These are phyloP conservation scores for Exserohilum turcica DNA, from an alignment of 2,329 filamentous ascomycete genomes.

Conservation along the genomic window DNA sequence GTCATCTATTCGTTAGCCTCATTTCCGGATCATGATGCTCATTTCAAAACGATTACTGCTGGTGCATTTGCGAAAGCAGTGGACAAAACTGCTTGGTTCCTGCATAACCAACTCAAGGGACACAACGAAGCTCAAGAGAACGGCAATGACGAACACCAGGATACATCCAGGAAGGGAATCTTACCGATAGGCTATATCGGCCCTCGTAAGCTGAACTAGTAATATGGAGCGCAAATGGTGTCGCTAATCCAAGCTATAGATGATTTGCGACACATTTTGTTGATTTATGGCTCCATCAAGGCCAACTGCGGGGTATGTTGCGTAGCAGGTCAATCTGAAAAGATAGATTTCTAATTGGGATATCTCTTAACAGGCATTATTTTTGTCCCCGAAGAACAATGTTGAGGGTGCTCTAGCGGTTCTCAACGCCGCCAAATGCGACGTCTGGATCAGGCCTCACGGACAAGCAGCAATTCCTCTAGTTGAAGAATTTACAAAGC, in stretches of 20 bases:
- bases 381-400: conserved; percentile 29
- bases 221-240: too few relatives aligned
- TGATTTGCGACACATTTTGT: conserved; percentile 48
- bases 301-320: conserved; percentile 38
- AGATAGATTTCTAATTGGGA: background rate
- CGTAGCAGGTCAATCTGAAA: background rate
- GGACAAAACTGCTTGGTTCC: conserved; percentile 39
- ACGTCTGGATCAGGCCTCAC: conserved; percentile 18
- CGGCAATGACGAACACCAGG: too few relatives aligned
- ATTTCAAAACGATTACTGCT: conserved; percentile 33
- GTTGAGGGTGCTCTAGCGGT: conserved; percentile 25
- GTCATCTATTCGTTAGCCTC: conserved; percentile 23
- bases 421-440: conserved; percentile 21
- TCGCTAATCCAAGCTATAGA: too few relatives aligned
- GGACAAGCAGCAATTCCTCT: conserved; percentile 8
- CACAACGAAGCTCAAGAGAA: too few relatives aligned
- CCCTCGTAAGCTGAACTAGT: conserved; percentile 16
- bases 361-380: background rate
- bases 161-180: too few relatives aligned
- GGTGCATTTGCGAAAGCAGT: conserved; percentile 38
- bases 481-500: conserved; percentile 11
- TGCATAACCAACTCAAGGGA: conserved; percentile 32
- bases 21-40: conserved; percentile 4
- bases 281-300: conserved; percentile 49
- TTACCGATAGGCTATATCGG: conserved; percentile 38